phyloP scores from a whole-genome alignment of 179 eudicot genomes.

The Pouteria campechiana region DNA sequence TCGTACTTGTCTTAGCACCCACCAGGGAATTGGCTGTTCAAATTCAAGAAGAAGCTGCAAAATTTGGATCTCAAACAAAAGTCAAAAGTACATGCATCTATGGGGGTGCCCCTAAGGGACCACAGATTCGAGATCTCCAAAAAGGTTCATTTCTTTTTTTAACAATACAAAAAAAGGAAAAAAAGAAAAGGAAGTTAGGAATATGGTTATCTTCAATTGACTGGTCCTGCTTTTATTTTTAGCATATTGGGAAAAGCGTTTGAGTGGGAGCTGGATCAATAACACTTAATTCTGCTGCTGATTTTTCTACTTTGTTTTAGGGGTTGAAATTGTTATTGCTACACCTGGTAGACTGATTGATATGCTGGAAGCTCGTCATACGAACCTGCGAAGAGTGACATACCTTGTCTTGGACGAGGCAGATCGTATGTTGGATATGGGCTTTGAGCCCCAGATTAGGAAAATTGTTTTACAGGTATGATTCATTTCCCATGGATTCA shows the following conservation, averaged over 20 bases:
- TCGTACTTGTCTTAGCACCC: slow-evolving; percentile 86
- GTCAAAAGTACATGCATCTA: slow-evolving; percentile 87
- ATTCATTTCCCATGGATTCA: not conserved
- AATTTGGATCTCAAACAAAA: slow-evolving; percentile 70
- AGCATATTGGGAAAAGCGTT: too few relatives aligned
- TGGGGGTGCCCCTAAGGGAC: slow-evolving; percentile 98
- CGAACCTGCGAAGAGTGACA: slow-evolving; percentile 85
- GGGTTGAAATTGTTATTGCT: slow-evolving; percentile 91
- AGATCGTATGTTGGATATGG: slow-evolving; percentile 98
- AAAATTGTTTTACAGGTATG: slow-evolving; percentile 79
- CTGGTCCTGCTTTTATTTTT: too few relatives aligned
- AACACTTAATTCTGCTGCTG: too few relatives aligned
- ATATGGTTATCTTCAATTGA: too few relatives aligned
- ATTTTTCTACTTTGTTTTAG: slow-evolving; percentile 41
- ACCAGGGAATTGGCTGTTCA: slow-evolving; percentile 98
- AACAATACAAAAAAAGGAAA: slow-evolving; percentile 24
- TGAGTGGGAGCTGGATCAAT: too few relatives aligned
- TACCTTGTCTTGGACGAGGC: slow-evolving; percentile 97
- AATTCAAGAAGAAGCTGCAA: slow-evolving; percentile 85
- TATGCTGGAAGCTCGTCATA: slow-evolving; percentile 79
- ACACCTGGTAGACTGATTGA: slow-evolving; percentile 95
- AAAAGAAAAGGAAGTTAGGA: slow-evolving; percentile 31
- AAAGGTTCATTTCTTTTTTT: slow-evolving; percentile 57
- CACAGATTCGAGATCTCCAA: slow-evolving; percentile 96
- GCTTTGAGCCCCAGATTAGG: slow-evolving; percentile 98